Evolutionary conservation across 83 land plant genomes (phyloP).

Genomic region (Picea mariana): DNA sequence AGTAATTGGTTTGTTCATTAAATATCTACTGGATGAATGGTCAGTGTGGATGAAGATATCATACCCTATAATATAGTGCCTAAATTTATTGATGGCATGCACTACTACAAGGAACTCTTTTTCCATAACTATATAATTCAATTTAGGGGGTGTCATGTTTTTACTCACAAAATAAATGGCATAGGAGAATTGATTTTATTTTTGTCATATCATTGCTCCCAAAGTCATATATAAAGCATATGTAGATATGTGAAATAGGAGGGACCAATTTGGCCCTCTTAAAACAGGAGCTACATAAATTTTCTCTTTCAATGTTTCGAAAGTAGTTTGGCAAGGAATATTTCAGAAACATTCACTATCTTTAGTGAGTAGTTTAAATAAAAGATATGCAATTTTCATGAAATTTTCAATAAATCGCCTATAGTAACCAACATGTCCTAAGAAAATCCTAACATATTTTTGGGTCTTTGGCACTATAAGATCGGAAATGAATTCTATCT

Average conservation of each 20-base stretch:
- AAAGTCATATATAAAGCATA: not conserved
- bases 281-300: no score
- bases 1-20: not conserved
- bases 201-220: not conserved
- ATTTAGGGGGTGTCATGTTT: no score
- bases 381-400: not conserved
- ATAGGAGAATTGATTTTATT: not conserved
- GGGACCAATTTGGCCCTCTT: no score
- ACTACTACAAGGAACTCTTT: no score
- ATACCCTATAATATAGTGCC: not conserved
- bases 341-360: not conserved
- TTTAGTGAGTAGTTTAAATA: not conserved
- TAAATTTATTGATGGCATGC: no score
- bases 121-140: no score
- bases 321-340: no score
- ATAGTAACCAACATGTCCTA: not conserved
- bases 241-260: not conserved
- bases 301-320: no score
- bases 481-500: no score
- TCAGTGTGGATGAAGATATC: not conserved
- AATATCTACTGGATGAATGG: not conserved
- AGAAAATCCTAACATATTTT: not conserved
- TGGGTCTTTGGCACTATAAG: no score
- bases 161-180: not conserved
- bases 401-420: no score